Percentiles rank a stretch among this genome's conserved stretches.
Conservation (phyloP, 805 yeast genomes). For the Ogataea pini region DNA sequence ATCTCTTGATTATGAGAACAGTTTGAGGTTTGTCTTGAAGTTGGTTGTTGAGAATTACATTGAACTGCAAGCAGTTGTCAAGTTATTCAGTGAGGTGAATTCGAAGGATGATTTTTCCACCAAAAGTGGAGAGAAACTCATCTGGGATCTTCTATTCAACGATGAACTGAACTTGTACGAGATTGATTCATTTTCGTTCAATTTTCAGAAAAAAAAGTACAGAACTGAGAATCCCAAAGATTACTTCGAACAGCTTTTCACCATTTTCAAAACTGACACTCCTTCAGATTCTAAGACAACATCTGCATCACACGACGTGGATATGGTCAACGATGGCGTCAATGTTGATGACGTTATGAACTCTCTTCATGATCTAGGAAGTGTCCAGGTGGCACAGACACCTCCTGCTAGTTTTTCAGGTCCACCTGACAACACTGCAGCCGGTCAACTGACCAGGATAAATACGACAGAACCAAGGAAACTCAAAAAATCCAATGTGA, state of each 20-base stretch:
- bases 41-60: conserved; percentile 41
- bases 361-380: conserved; percentile 27
- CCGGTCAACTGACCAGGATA: conserved; percentile 3
- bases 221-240: conserved; percentile 15
- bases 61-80: conserved; percentile 35
- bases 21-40: conserved; percentile 39
- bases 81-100: conserved; percentile 26
- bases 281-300: conserved; percentile 10
- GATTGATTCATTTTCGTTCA: conserved; percentile 21
- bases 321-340: conserved; percentile 23
- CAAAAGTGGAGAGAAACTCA: conserved; percentile 19
- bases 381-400: conserved; percentile 25
- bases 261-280: conserved; percentile 11
- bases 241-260: conserved; percentile 21
- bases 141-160: conserved; percentile 31
- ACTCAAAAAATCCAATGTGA: conserved; percentile 11
- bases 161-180: conserved; percentile 19
- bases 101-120: conserved; percentile 22
- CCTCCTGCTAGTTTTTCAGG: conserved; percentile 17
- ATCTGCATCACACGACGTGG: conserved; percentile 19
- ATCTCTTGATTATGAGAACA: conserved; percentile 37
- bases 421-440: conserved; percentile 4
- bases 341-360: conserved; percentile 30
- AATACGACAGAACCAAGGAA: conserved; percentile 4
- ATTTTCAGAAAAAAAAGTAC: conserved; percentile 19